A percentile compares a stretch with the other conserved stretches of the same genome.
Conservation (phyloP, 2,329 filamentous ascomycete species). For the Annulohypoxylon truncatum region DNA sequence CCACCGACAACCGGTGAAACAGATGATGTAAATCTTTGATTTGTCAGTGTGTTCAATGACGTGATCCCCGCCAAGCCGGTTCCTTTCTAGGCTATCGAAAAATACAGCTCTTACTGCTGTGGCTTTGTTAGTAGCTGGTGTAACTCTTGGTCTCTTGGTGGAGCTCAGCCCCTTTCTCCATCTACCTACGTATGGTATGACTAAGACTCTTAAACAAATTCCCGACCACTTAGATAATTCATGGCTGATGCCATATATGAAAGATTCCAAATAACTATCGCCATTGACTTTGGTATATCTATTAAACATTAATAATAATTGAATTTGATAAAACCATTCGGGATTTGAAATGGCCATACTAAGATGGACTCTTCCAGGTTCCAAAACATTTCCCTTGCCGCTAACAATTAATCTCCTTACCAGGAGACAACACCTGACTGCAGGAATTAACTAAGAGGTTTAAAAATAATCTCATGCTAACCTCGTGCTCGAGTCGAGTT, state of each 20-base stretch:
- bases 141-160: conserved; percentile 9
- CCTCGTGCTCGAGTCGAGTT: background rate
- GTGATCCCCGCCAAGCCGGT: conserved; percentile 28
- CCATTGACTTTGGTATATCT: background rate
- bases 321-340: background rate
- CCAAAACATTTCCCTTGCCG: background rate
- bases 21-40: conserved; percentile 41
- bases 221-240: conserved; percentile 1
- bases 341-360: conserved; percentile 17
- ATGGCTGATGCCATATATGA: conserved; percentile 12
- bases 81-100: background rate
- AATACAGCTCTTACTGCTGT: background rate
- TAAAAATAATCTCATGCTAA: background rate
- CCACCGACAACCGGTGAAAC: background rate
- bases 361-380: background rate
- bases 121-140: background rate
- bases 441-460: background rate
- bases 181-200: background rate
- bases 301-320: conserved; percentile 11
- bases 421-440: background rate
- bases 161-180: background rate
- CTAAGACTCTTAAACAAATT: conserved; percentile 1
- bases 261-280: conserved; percentile 24
- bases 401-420: background rate
- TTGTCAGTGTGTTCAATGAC: conserved; percentile 44